A percentile compares a stretch with the other conserved stretches of the same genome.
Evolutionary conservation across 805 yeast genomes (phyloP).

Genomic region (Lipomyces sp.): DNA sequence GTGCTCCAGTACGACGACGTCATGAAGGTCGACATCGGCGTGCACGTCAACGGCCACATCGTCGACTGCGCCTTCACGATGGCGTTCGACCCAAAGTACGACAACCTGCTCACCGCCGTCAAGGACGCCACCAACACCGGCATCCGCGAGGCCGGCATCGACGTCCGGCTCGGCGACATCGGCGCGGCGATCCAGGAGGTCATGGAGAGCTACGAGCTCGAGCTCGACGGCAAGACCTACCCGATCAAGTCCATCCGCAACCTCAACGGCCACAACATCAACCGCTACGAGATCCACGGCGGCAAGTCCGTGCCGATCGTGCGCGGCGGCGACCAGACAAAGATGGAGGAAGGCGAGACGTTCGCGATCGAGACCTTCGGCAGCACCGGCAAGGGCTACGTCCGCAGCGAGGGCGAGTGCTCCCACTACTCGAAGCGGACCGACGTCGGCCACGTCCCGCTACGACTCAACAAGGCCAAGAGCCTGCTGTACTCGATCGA

Average conservation of each 20-base stretch:
- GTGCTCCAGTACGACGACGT: constrained; percentile 83
- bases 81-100: constrained; percentile 81
- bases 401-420: constrained; percentile 81
- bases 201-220: constrained; percentile 95
- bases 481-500: constrained; percentile 67
- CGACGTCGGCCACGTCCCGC: constrained; percentile 49
- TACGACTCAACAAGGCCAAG: constrained; percentile 65
- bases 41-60: constrained; percentile 90
- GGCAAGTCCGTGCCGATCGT: constrained; percentile 97
- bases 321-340: constrained; percentile 86
- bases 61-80: constrained; percentile 94
- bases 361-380: constrained; percentile 99
- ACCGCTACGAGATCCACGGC: constrained; percentile 80
- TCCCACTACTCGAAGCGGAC: constrained; percentile 80
- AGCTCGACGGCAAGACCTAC: constrained; percentile 76
- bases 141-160: constrained; percentile 88
- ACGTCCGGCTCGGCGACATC: constrained; percentile 88
- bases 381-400: constrained; percentile 92
- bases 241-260: constrained; percentile 89
- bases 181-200: constrained; percentile 96
- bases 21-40: constrained; percentile 95
- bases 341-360: constrained; percentile 98
- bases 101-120: constrained; percentile 76
- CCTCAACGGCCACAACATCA: constrained; percentile 91
- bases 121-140: constrained; percentile 93